Base-by-base conservation (phyloP, 495 filamentous ascomycete species). In the Achaetomiella virescens region DNA sequence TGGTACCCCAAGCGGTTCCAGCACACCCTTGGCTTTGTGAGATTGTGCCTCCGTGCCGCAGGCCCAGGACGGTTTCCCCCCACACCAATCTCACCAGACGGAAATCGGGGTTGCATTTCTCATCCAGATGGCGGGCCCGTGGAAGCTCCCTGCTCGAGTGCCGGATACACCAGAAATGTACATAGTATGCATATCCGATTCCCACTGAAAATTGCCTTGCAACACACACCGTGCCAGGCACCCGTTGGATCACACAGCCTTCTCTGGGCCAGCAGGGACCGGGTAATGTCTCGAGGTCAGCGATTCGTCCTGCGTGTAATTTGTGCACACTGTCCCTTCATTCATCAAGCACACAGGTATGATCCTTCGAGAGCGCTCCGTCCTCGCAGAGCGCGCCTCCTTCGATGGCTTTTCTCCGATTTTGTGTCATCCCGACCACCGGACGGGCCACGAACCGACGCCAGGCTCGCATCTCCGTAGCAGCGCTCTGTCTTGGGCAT, bases 101-200 rank as follows among this genome's bases (percentile, higher is more conserved):
- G 57, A 53, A 60, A 63, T 60, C 60, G 53, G 60, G 60, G 60
- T 54, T 59, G 60, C 60, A 62, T 59, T 49, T 47, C 25, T 20
- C 33, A 54, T 45, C 57, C 46, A 59, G 49, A 49, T 56, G 60
- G 55, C 24, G n/a, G 44, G 44, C 44, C 17, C n/a, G 24, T 2
- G 14, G 44, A 18, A 3, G 6, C 14, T 9, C 44, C 24, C 9
- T 31, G 14, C 24, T 1, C 44, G 5, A 17, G 10, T 31, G 25
- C 44, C 44, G 15, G 44, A 9, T 29, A 46, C 44, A 46, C 25
- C 4, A 17, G 22, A 29, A 18, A 29, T 15, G 44, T 46, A 46
- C 24, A 31, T 9, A 9, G 27, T 31, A 4, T 31, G 27, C 9
- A 4, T 31, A 31, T 31, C 27, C 27, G 27, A 31, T 31, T 31